Conservation (phyloP, 805 yeast species). For the Ogataea salicorniae region DNA sequence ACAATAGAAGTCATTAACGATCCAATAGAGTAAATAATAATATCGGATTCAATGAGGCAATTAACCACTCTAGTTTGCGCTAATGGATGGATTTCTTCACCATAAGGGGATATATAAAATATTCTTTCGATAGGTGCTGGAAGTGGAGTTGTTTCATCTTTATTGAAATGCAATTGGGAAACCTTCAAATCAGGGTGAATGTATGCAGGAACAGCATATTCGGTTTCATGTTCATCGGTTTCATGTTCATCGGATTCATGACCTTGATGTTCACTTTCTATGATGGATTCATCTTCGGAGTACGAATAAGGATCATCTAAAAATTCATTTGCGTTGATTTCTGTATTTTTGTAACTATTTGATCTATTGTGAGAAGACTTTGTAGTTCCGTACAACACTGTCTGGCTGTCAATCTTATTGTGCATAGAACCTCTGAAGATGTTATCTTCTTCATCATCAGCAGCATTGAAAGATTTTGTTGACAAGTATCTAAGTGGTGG, state of each 20-base stretch:
- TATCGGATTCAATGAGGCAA: constrained; percentile 44
- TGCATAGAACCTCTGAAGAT: neutral
- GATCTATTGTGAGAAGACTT: neutral
- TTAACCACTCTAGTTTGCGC: constrained; percentile 60
- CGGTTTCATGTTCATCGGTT: constrained; percentile 31
- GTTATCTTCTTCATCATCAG: neutral
- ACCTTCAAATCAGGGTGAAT: constrained; percentile 72
- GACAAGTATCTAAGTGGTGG: neutral
- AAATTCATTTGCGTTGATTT: neutral
- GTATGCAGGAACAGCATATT: constrained; percentile 64
- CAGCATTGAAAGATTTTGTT: constrained; percentile 3
- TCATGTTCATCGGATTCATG: constrained; percentile 27
- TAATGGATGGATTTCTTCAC: constrained; percentile 75
- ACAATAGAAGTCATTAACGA: constrained; percentile 82
- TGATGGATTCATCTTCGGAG: constrained; percentile 2
- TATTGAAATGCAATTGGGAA: constrained; percentile 71
- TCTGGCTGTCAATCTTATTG: constrained; percentile 13
- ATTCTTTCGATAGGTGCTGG: constrained; percentile 68
- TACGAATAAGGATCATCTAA: neutral
- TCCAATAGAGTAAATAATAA: constrained; percentile 76
- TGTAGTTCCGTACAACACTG: constrained; percentile 16
- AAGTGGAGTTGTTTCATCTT: constrained; percentile 55
- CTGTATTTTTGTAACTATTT: no score
- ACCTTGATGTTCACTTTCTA: constrained; percentile 6
- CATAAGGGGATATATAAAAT: constrained; percentile 80